Evolutionary conservation across 495 filamentous ascomycete genomes (phyloP).

Genomic region (Bathelium albidoporum): DNA sequence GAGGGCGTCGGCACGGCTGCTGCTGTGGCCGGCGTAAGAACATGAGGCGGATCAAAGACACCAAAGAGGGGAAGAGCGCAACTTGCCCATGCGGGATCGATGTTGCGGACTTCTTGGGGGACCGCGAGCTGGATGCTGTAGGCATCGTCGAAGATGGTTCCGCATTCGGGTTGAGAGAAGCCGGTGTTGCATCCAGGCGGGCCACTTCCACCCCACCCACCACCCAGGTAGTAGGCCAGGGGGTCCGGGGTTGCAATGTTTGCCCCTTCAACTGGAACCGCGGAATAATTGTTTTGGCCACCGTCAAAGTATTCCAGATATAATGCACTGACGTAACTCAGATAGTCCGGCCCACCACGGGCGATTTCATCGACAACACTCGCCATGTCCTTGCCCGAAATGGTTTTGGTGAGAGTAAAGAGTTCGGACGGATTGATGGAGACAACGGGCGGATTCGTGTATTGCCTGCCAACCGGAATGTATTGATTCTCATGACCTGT

Average conservation of each 20-base stretch:
- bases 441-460: neutral
- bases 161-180: neutral
- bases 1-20: neutral
- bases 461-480: neutral
- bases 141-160: slow-evolving; percentile 5
- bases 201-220: neutral
- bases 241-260: neutral
- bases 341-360: neutral
- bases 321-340: neutral
- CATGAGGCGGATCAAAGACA: slow-evolving; percentile 22
- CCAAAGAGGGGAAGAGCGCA: slow-evolving; percentile 10
- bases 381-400: neutral
- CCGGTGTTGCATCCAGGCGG: neutral
- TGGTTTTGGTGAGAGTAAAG: neutral
- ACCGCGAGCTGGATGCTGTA: neutral
- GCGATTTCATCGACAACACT: neutral
- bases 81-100: slow-evolving; percentile 7
- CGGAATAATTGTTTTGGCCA: neutral
- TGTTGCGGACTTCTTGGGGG: neutral
- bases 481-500: neutral
- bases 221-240: neutral
- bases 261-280: neutral
- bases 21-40: slow-evolving; percentile 43
- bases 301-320: slow-evolving; percentile 1
- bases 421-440: neutral